phyloP scores from a whole-genome alignment of 805 yeast species.

The Pichia kluyveri region DNA sequence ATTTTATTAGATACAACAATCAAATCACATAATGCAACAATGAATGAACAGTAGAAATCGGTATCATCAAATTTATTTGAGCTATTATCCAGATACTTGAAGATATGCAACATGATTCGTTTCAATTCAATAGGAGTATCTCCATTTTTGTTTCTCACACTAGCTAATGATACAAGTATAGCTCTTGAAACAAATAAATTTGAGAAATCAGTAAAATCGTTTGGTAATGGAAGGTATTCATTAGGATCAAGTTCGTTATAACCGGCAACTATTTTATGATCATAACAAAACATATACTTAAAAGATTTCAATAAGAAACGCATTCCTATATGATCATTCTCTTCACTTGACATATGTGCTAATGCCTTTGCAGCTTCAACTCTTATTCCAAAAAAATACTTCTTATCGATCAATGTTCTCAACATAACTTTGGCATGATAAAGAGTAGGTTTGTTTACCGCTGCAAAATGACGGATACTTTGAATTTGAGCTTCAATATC shows the following conservation, averaged over 20 bases:
- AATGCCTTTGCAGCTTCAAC: slow-evolving; percentile 79
- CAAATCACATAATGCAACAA: slow-evolving; percentile 40
- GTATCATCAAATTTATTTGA: slow-evolving; percentile 71
- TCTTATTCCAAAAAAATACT: slow-evolving; percentile 86
- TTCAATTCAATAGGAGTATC: slow-evolving; percentile 47
- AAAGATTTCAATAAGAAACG: slow-evolving; percentile 64
- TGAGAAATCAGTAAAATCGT: slow-evolving; percentile 68
- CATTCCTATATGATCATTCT: slow-evolving; percentile 61
- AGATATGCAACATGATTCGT: slow-evolving; percentile 55
- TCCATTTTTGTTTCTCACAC: slow-evolving; percentile 54
- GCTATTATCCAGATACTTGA: slow-evolving; percentile 80
- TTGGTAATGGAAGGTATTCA: slow-evolving; percentile 62
- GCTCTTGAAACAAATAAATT: slow-evolving; percentile 61
- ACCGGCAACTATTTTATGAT: slow-evolving; percentile 26
- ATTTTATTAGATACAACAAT: slow-evolving; percentile 19
- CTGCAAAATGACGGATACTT: slow-evolving; percentile 66
- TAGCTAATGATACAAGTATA: slow-evolving; percentile 53
- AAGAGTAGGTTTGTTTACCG: slow-evolving; percentile 43
- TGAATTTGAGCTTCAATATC: slow-evolving; percentile 95
- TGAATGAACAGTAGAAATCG: slow-evolving; percentile 50
- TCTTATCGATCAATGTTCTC: slow-evolving; percentile 70
- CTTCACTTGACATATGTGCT: slow-evolving; percentile 54
- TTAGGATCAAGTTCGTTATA: slow-evolving; percentile 23
- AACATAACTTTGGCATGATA: slow-evolving; percentile 70
- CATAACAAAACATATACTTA: slow-evolving; percentile 64